These are phyloP conservation scores for Porogramme epimiltina DNA, from an alignment of 1,284 basidiomycete species.

Conservation along the genomic window DNA sequence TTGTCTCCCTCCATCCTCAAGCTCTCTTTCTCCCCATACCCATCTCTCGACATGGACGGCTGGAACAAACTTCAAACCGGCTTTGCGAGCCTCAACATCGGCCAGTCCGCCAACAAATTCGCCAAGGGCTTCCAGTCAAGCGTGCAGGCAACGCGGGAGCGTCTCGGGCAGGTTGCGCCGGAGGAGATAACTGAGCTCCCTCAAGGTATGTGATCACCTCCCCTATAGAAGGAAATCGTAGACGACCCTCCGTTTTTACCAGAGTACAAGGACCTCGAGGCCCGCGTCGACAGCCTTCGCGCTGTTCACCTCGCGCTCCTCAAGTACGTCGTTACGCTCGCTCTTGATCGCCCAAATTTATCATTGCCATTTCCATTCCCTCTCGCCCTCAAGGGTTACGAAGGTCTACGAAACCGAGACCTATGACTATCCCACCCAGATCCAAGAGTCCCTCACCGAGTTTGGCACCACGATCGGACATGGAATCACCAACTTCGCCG, in stretches of 20 bases:
- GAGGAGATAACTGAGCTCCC: slow-evolving; percentile 96
- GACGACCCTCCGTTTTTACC: slow-evolving; percentile 12
- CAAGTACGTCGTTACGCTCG: slow-evolving; percentile 52
- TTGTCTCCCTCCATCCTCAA: neutral
- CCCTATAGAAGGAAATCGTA: slow-evolving; percentile 10
- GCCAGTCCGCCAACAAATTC: slow-evolving; percentile 71
- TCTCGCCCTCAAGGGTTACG: slow-evolving; percentile 57
- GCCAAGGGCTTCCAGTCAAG: slow-evolving; percentile 85
- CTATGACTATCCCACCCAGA: slow-evolving; percentile 87
- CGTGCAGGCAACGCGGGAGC: slow-evolving; percentile 89
- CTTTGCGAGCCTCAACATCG: slow-evolving; percentile 62
- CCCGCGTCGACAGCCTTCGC: slow-evolving; percentile 91
- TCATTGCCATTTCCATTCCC: neutral
- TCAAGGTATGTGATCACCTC: slow-evolving; percentile 55
- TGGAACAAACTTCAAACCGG: slow-evolving; percentile 72
- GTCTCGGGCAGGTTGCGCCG: slow-evolving; percentile 84
- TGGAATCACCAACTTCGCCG: slow-evolving; percentile 84
- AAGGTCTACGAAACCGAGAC: slow-evolving; percentile 85
- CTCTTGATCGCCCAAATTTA: neutral
- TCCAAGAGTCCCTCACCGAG: slow-evolving; percentile 76
- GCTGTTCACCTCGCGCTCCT: slow-evolving; percentile 79
- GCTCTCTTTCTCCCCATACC: slow-evolving; percentile 1
- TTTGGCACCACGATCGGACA: slow-evolving; percentile 75
- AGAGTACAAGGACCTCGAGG: slow-evolving; percentile 97
- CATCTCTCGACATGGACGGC: slow-evolving; percentile 60